Evolutionary conservation across 2,329 filamentous ascomycete genomes (phyloP).

Genomic region (Lecanicillium sp.): DNA sequence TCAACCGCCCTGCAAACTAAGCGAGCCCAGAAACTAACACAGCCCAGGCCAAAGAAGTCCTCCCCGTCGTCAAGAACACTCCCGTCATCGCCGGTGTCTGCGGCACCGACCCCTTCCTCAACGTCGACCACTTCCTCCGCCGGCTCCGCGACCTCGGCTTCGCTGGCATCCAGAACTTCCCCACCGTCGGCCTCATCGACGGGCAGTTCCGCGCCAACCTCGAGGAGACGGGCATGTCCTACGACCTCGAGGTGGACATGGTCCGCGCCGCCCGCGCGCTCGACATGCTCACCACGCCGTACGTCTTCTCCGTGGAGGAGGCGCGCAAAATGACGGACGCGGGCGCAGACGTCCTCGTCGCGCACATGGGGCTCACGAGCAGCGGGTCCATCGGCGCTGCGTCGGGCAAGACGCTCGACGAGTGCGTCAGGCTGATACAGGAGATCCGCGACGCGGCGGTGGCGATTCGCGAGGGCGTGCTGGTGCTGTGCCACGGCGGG

Average conservation of each 20-base stretch:
- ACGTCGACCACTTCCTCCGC: constrained; percentile 53
- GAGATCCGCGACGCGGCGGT: constrained; percentile 56
- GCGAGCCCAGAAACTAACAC: background rate
- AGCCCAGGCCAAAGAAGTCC: constrained; percentile 53
- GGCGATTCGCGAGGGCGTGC: constrained; percentile 49
- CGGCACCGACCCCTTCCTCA: constrained; percentile 62
- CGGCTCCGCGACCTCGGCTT: constrained; percentile 59
- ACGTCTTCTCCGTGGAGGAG: constrained; percentile 60
- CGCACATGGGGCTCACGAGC: constrained; percentile 63
- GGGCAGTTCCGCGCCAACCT: constrained; percentile 60
- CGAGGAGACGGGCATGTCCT: constrained; percentile 68
- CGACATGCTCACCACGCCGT: constrained; percentile 62
- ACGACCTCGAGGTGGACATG: constrained; percentile 60
- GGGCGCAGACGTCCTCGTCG: constrained; percentile 61
- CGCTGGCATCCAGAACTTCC: constrained; percentile 67
- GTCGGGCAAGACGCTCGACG: constrained; percentile 55
- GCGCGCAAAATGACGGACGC: constrained; percentile 56
- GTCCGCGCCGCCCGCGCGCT: constrained; percentile 52
- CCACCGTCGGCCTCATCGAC: constrained; percentile 66
- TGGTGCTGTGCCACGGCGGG: constrained; percentile 65
- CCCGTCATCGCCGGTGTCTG: constrained; percentile 67
- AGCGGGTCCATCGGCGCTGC: constrained; percentile 58
- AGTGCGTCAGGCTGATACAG: constrained; percentile 57
- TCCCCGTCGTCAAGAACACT: constrained; percentile 57
- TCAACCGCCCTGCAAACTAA: no score